phyloP scores from a whole-genome alignment of 2,329 filamentous ascomycete genomes.

The Verticillium klebahnii region DNA sequence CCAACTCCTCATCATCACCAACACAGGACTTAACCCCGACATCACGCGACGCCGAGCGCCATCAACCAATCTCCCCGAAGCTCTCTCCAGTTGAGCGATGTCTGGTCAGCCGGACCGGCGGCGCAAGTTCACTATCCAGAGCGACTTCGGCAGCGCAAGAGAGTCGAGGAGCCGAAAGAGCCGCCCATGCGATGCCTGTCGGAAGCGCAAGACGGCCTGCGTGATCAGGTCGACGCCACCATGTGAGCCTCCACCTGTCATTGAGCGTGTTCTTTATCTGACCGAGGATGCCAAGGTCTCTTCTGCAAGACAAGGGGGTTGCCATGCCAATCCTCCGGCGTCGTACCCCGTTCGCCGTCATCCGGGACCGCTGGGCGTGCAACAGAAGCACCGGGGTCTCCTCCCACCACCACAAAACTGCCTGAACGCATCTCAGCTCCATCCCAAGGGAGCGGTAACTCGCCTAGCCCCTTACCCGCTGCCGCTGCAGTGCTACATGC shows the following conservation, averaged over 20 bases:
- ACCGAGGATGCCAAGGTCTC: slow-evolving; percentile 16
- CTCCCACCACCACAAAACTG: background rate
- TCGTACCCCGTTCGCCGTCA: background rate
- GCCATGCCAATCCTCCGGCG: slow-evolving; percentile 24
- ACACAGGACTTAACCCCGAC: too few relatives aligned
- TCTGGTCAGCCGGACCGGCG: slow-evolving; percentile 7
- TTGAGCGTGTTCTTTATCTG: background rate
- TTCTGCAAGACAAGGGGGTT: slow-evolving; percentile 29
- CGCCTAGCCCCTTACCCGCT: background rate
- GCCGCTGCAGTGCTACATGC: background rate
- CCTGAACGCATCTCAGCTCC: background rate
- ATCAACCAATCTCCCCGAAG: background rate
- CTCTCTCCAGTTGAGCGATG: background rate
- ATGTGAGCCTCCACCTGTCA: slow-evolving; percentile 27
- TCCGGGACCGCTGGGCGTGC: background rate
- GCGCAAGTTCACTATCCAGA: slow-evolving; percentile 36
- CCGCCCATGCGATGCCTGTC: slow-evolving; percentile 40
- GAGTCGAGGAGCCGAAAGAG: slow-evolving; percentile 39
- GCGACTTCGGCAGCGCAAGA: slow-evolving; percentile 33
- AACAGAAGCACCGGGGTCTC: background rate
- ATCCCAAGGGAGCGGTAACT: background rate
- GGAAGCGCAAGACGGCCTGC: slow-evolving; percentile 40
- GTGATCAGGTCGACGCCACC: slow-evolving; percentile 38
- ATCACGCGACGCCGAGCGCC: too few relatives aligned
- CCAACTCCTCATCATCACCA: too few relatives aligned